Evolutionary conservation across 2,329 filamentous ascomycete genomes (phyloP).

Genomic region (Scedosporium apiospermum): DNA sequence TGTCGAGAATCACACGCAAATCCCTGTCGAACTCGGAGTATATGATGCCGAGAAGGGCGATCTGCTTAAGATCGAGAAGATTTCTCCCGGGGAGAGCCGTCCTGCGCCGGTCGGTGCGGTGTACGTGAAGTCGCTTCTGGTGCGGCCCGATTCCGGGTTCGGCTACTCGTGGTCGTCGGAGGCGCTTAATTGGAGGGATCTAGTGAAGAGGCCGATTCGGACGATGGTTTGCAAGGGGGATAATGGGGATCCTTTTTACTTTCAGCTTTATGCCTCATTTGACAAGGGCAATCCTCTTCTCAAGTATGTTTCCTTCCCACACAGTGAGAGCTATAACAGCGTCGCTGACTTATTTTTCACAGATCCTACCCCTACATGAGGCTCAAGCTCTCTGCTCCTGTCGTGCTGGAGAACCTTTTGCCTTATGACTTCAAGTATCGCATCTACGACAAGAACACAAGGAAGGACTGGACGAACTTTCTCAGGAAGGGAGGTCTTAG

Average conservation of each 20-base stretch:
- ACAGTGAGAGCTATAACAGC: no score
- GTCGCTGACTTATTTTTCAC: no score
- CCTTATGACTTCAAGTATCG: constrained; percentile 99
- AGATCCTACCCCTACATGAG: constrained; percentile 91
- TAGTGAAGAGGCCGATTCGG: constrained; percentile 73
- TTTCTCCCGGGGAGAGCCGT: constrained; percentile 79
- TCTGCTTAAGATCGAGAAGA: constrained; percentile 95
- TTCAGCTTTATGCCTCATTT: constrained; percentile 83
- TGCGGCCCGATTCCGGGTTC: constrained; percentile 91
- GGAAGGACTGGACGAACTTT: constrained; percentile 99
- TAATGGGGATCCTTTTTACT: constrained; percentile 85
- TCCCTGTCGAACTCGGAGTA: constrained; percentile 86
- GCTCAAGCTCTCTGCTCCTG: constrained; percentile 79
- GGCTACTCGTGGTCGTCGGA: constrained; percentile 94
- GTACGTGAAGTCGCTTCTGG: constrained; percentile 76
- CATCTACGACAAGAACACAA: constrained; percentile 97
- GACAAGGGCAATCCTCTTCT: constrained; percentile 77
- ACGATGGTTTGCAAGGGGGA: constrained; percentile 87
- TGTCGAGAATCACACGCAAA: constrained; percentile 93
- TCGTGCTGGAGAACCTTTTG: constrained; percentile 88
- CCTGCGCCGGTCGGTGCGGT: constrained; percentile 89
- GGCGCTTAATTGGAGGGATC: constrained; percentile 82
- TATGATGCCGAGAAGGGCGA: constrained; percentile 82
- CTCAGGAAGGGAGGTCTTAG: constrained; percentile 92
- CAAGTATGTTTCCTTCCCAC: no score